Conservation (phyloP, 257 asterid species). For the Cinchona pubescens region DNA sequence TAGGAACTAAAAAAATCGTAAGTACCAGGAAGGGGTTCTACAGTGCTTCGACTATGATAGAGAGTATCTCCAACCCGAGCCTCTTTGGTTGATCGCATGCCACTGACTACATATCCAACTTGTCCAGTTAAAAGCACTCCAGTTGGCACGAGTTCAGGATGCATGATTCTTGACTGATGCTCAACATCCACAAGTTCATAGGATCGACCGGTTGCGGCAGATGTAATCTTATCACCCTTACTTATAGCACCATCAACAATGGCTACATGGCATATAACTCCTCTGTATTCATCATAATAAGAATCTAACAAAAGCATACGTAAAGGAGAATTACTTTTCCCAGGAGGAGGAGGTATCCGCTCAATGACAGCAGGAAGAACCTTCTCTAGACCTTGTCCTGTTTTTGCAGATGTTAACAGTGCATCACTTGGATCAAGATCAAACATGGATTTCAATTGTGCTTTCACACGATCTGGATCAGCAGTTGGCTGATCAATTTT, state of each 20-base stretch:
- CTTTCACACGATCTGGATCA: conserved; percentile 91
- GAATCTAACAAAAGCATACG: conserved; percentile 95
- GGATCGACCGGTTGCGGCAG: conserved; percentile 88
- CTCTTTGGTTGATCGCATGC: conserved; percentile 96
- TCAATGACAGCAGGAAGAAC: conserved; percentile 98
- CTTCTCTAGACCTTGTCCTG: conserved; percentile 85
- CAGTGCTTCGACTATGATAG: conserved; percentile 51
- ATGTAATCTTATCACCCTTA: conserved; percentile 84
- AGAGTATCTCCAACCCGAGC: conserved; percentile 97
- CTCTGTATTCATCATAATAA: conserved; percentile 92
- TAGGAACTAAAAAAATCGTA: not conserved
- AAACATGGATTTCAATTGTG: conserved; percentile 87
- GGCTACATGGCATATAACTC: conserved; percentile 97
- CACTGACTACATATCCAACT: conserved; percentile 89
- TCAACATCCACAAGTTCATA: conserved; percentile 86
- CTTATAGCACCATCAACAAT: conserved; percentile 85
- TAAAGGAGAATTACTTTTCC: conserved; percentile 48
- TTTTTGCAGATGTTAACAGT: conserved; percentile 86
- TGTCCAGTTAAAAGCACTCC: conserved; percentile 91
- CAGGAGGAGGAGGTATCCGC: conserved; percentile 90
- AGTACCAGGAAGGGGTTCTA: conserved; percentile 89
- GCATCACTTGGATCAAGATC: conserved; percentile 85
- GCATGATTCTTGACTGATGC: too few species aligned
- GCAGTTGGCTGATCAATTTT: conserved; percentile 99
- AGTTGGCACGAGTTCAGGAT: conserved; percentile 85